Evolutionary conservation across 2,329 filamentous ascomycete species (phyloP).

Genomic region (Monilinia fructicola): DNA sequence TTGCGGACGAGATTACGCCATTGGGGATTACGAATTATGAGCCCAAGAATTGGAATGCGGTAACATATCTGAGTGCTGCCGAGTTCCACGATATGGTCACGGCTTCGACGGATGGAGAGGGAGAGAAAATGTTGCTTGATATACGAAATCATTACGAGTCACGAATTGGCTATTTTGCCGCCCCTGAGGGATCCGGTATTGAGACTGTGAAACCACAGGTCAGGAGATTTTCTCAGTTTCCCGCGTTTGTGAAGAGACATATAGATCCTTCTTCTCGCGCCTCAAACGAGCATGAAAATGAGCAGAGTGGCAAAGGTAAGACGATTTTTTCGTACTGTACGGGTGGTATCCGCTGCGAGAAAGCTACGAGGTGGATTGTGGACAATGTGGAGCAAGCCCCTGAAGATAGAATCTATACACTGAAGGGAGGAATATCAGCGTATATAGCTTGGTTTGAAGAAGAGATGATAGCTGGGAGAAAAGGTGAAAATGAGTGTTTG

Average conservation of each 20-base stretch:
- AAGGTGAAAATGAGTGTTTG: slow-evolving; percentile 33
- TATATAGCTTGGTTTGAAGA: slow-evolving; percentile 41
- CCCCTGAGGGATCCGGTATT: slow-evolving; percentile 32
- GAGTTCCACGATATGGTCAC: slow-evolving; percentile 35
- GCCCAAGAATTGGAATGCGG: slow-evolving; percentile 35
- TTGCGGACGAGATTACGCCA: slow-evolving; percentile 39
- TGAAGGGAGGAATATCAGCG: slow-evolving; percentile 40
- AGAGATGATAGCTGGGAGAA: slow-evolving; percentile 37
- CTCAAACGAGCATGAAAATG: neutral
- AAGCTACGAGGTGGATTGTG: slow-evolving; percentile 38
- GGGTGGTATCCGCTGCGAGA: slow-evolving; percentile 41
- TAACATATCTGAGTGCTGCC: slow-evolving; percentile 34
- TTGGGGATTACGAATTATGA: slow-evolving; percentile 40
- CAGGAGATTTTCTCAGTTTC: slow-evolving; percentile 40
- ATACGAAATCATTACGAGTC: slow-evolving; percentile 41
- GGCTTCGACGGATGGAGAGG: neutral
- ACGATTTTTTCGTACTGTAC: slow-evolving; percentile 41
- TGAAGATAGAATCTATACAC: slow-evolving; percentile 36
- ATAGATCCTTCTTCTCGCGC: slow-evolving; percentile 18
- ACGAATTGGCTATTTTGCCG: slow-evolving; percentile 40
- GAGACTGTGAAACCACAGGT: slow-evolving; percentile 38
- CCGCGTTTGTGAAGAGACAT: slow-evolving; percentile 37
- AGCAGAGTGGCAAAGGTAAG: slow-evolving; percentile 21
- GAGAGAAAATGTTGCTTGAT: slow-evolving; percentile 35
- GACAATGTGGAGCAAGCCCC: slow-evolving; percentile 34